Conservation (phyloP, 352 stramenopile genomes). For the Globisporangium yorkense region DNA sequence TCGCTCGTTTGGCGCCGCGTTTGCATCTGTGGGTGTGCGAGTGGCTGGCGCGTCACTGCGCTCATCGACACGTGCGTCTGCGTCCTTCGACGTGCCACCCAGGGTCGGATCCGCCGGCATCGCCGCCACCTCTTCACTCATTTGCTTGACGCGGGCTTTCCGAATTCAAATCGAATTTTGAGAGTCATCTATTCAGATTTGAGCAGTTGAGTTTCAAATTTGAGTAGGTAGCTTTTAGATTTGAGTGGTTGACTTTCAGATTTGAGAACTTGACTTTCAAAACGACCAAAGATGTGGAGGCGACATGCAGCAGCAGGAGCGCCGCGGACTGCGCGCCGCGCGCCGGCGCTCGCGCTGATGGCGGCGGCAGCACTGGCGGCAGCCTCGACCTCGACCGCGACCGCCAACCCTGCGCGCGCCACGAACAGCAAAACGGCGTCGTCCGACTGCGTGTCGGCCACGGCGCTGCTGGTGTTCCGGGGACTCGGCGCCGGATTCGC, state of each 20-base stretch:
- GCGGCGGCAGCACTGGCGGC: neutral
- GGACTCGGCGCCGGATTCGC: slow-evolving; percentile 58
- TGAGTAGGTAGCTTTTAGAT: no score
- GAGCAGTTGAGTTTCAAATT: neutral
- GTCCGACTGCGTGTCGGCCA: slow-evolving; percentile 60
- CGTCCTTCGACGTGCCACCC: neutral
- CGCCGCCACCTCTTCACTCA: slow-evolving; percentile 3
- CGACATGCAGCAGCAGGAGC: neutral
- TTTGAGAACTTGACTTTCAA: no score
- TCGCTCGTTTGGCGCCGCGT: neutral
- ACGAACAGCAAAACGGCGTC: slow-evolving; percentile 28
- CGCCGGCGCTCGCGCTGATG: neutral
- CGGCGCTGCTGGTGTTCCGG: slow-evolving; percentile 49
- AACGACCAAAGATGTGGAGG: neutral
- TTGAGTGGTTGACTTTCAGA: no score
- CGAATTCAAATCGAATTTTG: no score
- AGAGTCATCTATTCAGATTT: neutral
- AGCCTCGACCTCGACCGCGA: neutral
- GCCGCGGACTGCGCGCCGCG: no score
- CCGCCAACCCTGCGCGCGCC: neutral
- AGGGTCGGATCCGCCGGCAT: neutral
- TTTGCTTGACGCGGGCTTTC: neutral
- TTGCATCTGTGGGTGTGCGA: neutral
- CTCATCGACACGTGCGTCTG: slow-evolving; percentile 11
- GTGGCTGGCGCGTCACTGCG: neutral